These are phyloP conservation scores for Phytophthora pinifolia DNA, from an alignment of 352 stramenopile species.

Conservation along the genomic window DNA sequence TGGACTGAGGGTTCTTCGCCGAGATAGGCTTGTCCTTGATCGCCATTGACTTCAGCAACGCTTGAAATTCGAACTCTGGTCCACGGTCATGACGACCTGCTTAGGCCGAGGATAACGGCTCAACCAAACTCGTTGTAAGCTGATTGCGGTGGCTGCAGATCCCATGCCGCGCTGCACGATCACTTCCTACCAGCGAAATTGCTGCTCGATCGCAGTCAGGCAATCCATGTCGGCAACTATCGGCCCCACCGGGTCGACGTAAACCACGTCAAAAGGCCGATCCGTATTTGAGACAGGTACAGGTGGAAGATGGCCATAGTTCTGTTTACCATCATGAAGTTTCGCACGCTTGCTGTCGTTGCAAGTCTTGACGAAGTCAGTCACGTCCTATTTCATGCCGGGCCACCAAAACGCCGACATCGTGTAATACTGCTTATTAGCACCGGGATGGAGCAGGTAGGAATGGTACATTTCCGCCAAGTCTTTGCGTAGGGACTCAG, in stretches of 20 bases:
- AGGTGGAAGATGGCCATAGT: conserved; percentile 1
- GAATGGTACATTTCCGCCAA: too few species aligned
- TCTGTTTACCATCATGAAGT: conserved; percentile 4
- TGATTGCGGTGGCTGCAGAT: neutral
- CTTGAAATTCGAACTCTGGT: conserved; percentile 13
- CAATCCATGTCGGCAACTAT: neutral
- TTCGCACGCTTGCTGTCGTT: neutral
- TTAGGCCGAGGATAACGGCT: conserved; percentile 6
- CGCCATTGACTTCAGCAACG: neutral
- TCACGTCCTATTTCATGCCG: neutral
- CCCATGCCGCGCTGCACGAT: neutral
- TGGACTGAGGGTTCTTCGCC: conserved; percentile 5
- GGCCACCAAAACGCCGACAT: conserved; percentile 16
- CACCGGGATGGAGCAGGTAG: too few species aligned
- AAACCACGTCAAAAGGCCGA: neutral
- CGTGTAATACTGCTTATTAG: too few species aligned
- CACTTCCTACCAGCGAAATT: conserved; percentile 9
- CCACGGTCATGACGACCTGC: conserved; percentile 6
- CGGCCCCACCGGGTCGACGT: conserved; percentile 1
- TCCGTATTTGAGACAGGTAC: neutral
- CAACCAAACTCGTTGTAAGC: conserved; percentile 1
- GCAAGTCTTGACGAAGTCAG: neutral
- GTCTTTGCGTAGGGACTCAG: too few species aligned
- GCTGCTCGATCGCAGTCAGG: neutral
- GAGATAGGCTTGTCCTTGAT: conserved; percentile 4